Evolutionary conservation across 495 filamentous ascomycete genomes (phyloP).

Genomic region (Filosporella fistucella): DNA sequence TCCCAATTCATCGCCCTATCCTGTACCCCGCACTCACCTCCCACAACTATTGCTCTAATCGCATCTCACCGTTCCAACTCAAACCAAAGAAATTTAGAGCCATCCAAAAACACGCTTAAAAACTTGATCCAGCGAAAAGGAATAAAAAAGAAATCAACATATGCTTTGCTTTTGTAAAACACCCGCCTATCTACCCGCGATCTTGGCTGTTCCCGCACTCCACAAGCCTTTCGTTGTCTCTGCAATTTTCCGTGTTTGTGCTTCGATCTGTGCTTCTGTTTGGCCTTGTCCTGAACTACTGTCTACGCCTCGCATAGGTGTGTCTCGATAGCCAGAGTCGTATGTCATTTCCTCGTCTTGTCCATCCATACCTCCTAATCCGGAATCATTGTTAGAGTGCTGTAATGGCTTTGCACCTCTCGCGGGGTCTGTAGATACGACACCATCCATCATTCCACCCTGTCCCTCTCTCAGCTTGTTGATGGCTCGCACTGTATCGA

Average conservation of each 20-base stretch:
- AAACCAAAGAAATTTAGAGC: background rate
- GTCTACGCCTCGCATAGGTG: slow-evolving; percentile 16
- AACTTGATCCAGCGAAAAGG: slow-evolving; percentile 2
- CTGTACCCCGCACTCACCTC: too few species aligned
- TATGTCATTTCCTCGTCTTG: slow-evolving; percentile 11
- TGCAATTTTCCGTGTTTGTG: slow-evolving; percentile 21
- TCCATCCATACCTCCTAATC: slow-evolving; percentile 9
- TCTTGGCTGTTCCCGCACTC: slow-evolving; percentile 16
- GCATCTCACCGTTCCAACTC: too few species aligned
- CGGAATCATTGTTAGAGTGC: slow-evolving; percentile 10
- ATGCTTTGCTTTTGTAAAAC: background rate
- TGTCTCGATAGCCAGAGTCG: slow-evolving; percentile 17
- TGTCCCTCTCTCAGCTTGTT: slow-evolving; percentile 91
- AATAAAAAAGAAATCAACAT: background rate
- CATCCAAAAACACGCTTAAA: slow-evolving; percentile 11
- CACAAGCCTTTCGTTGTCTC: slow-evolving; percentile 24
- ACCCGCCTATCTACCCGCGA: slow-evolving; percentile 11
- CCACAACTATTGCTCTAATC: too few species aligned
- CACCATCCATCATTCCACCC: slow-evolving; percentile 32
- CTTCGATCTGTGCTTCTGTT: slow-evolving; percentile 23
- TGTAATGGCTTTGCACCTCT: slow-evolving; percentile 18
- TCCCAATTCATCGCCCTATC: too few species aligned
- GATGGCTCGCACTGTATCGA: slow-evolving; percentile 97
- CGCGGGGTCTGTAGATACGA: slow-evolving; percentile 16
- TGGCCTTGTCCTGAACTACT: slow-evolving; percentile 20